Base-by-base conservation (phyloP, 768 basidiomycete species). In the Suillus spraguei region DNA sequence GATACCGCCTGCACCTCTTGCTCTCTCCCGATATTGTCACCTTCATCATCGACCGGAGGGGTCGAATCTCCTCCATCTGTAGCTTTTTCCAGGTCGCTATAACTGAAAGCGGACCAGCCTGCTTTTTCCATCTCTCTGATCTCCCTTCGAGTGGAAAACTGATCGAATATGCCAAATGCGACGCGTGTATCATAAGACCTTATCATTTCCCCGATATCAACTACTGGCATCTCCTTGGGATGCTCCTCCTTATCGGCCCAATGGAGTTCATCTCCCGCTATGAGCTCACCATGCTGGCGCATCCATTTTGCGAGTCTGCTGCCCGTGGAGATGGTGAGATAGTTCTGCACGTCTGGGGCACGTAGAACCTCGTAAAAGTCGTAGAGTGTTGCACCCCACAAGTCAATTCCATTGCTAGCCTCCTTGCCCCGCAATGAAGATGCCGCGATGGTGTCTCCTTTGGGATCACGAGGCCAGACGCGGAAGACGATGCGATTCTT, bases 381-480 rank as follows among this genome's bases (percentile, higher is more conserved):
- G 33, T 66, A 71, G 10, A 75, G 59, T 6, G 74, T 75, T 0
- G 65, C 72, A 1, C 65, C 72, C 74, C 74, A 76, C 32, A 66
- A 24, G 3, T 63, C 52, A 47, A 65, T 66, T 0, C 67, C 68
- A 13, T 71, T 71, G 0, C 64, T 66, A 5, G 69, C 68, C 5
- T 63, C 5, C 46, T 59, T 76, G 1, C 74, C 74, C 8, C 35
- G 33, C 24, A 16, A 5, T 5, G 38, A 13, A 11, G 3, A 33
- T 8, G 39, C 33, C 0, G 16, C 0, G 17, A 75, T 24, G 5
- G 0, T 5, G 5, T 63, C 50, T 1, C 74, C 73, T 0, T 65
- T 56, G 0, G 68, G 67, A 33, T 66, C 61, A n/a, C 73, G 73
- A 1, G 73, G 71, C 73, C 74, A 75, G 2, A 2, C 1, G 4